Conservation (phyloP, 1,139 yeast species). For the Taphrina confusa region DNA sequence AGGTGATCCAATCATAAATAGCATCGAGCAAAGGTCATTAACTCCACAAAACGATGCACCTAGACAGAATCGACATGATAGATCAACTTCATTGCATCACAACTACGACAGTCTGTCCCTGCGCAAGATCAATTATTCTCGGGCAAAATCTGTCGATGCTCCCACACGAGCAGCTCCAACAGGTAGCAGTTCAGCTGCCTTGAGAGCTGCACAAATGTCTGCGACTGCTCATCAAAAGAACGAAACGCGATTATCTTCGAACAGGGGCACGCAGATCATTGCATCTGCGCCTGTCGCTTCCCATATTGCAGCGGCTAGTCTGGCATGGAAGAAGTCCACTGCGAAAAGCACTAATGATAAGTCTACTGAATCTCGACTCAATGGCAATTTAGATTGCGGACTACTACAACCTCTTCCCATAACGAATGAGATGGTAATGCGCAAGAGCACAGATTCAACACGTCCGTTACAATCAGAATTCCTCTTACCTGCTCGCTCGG, state of each 20-base stretch:
- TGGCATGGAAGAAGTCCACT: conserved; percentile 31
- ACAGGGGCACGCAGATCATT: neutral
- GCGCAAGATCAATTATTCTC: neutral
- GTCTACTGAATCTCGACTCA: neutral
- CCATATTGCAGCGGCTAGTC: conserved; percentile 30
- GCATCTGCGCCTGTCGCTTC: conserved; percentile 16
- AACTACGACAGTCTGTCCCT: conserved; percentile 5
- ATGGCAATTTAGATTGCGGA: neutral
- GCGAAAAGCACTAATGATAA: conserved; percentile 4
- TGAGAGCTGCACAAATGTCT: conserved; percentile 31
- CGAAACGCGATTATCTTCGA: neutral
- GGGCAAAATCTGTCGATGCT: conserved; percentile 16
- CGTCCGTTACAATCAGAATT: conserved; percentile 13
- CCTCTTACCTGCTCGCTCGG: conserved; percentile 16
- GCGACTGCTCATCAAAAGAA: conserved; percentile 12
- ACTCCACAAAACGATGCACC: neutral
- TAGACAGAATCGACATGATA: conserved; percentile 15
- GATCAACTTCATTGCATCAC: conserved; percentile 9
- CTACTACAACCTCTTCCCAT: conserved; percentile 4
- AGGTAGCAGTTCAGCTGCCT: conserved; percentile 21
- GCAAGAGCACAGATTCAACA: conserved; percentile 13
- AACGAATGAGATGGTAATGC: neutral
- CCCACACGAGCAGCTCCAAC: neutral
- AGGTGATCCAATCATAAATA: neutral
- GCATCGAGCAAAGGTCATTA: neutral